Base-by-base conservation (phyloP, 2,329 filamentous ascomycete species). In the Drechslerella dactyloides region DNA sequence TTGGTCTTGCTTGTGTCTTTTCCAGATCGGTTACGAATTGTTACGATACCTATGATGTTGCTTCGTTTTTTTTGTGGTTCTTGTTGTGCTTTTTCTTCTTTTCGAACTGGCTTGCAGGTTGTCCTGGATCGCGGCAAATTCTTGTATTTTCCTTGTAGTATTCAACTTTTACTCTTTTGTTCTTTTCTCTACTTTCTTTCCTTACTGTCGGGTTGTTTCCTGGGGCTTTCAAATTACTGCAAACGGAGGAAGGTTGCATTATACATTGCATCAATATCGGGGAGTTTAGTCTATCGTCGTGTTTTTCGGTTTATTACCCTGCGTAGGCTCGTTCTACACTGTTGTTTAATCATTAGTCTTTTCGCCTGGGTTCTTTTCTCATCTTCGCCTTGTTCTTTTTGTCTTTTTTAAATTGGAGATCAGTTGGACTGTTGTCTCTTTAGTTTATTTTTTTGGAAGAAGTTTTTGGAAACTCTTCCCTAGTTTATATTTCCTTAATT, bases 11-110 rank as follows among this genome's bases (percentile, higher is more conserved):
- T 42, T 42, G n/a, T 42, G n/a, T 42, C 15, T 23, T 52, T 70
- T 64, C 59, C 63, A 57, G 63, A 42, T 70, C 57, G 59, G 66
- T 70, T 64, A 70, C 59, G 66, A 70, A 55, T 56, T 60, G 66
- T 64, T 56, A 70, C 66, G 66, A 70, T 64, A 70, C 59, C 59
- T 64, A 70, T 64, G 66, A 70, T 63, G 60, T 70, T 54, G 13
- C 54, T 52, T 30, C 53, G 19, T 55, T 46, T 24, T 24, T 40
- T 51, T 17, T 54, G 37, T 59, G 15, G 58, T 61, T 50, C 48
- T 33, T 35, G 52, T 52, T 19, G 53, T 69, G 62, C 33, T 13
- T 68, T 68, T n/a, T n/a, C n/a, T n/a, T n/a, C n/a, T n/a, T 55
- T 54, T 52, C 52, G 48, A 65, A 64, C 44, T 54, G 62, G 62